Evolutionary conservation across 2,329 filamentous ascomycete genomes (phyloP).

Genomic region (Aspergillus texensis): DNA sequence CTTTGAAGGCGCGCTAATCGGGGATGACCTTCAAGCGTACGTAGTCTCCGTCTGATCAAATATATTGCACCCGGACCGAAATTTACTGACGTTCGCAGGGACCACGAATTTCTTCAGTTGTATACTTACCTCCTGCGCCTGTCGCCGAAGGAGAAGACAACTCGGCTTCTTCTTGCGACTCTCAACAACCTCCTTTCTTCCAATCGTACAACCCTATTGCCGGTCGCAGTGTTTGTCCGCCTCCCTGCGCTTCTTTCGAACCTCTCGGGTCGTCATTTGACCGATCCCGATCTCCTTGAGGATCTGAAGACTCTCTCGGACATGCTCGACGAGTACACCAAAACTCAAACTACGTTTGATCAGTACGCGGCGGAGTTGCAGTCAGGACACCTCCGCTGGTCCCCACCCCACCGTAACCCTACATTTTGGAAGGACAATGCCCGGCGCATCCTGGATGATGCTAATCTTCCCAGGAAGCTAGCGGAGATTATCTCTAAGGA

Average conservation of each 20-base stretch:
- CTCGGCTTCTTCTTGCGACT: constrained; percentile 84
- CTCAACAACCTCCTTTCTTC: constrained; percentile 82
- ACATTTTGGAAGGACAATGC: constrained; percentile 93
- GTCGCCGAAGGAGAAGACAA: constrained; percentile 98
- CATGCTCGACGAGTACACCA: constrained; percentile 83
- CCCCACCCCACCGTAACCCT: constrained; percentile 81
- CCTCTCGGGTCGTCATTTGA: constrained; percentile 56
- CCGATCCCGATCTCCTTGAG: constrained; percentile 53
- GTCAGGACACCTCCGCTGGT: constrained; percentile 88
- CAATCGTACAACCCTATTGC: constrained; percentile 70
- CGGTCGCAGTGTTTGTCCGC: constrained; percentile 81
- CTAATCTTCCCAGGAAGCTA: constrained; percentile 77
- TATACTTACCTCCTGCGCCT: constrained; percentile 90
- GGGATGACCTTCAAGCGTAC: constrained; percentile 72
- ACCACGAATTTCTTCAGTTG: constrained; percentile 87
- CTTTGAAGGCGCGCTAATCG: constrained; percentile 74
- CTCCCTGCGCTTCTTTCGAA: constrained; percentile 67
- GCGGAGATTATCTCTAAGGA: constrained; percentile 82
- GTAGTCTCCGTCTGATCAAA: constrained; percentile 13
- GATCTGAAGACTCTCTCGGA: constrained; percentile 54
- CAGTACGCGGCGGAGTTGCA: constrained; percentile 79
- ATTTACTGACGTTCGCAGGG: constrained; percentile 54
- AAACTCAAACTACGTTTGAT: constrained; percentile 68
- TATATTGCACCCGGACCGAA: constrained; percentile 5
- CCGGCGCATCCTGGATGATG: constrained; percentile 79